These are phyloP conservation scores for Acer campestre DNA, from an alignment of 345 rosid species.

Conservation along the genomic window DNA sequence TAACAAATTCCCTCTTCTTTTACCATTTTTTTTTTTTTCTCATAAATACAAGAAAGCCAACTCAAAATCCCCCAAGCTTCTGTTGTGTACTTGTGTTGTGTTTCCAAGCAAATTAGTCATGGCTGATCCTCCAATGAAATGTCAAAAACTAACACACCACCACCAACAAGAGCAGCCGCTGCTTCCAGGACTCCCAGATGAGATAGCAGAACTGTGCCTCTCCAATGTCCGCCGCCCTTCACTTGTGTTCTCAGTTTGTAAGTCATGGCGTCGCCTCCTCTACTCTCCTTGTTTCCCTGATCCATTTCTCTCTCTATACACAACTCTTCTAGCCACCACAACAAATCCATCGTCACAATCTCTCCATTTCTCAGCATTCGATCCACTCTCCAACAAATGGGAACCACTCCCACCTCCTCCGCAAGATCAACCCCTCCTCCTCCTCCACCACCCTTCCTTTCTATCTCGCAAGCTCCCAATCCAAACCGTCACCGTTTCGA, in stretches of 20 bases:
- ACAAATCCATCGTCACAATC: slow-evolving; percentile 10
- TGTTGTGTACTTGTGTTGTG: too few species aligned
- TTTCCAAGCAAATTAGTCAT: not conserved
- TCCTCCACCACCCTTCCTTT: slow-evolving; percentile 51
- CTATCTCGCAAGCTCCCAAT: slow-evolving; percentile 46
- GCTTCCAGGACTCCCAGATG: slow-evolving; percentile 54
- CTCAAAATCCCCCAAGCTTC: too few species aligned
- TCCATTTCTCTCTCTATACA: slow-evolving; percentile 48
- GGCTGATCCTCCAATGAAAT: slow-evolving; percentile 22
- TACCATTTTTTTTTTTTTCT: too few species aligned
- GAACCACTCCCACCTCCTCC: slow-evolving; percentile 45
- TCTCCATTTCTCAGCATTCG: slow-evolving; percentile 38
- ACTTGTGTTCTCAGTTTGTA: slow-evolving; percentile 47
- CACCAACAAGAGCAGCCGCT: slow-evolving; percentile 27
- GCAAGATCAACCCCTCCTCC: slow-evolving; percentile 38
- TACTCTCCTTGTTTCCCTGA: slow-evolving; percentile 49
- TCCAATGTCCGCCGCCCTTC: slow-evolving; percentile 38
- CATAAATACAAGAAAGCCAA: too few species aligned
- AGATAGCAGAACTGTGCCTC: slow-evolving; percentile 49
- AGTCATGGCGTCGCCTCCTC: slow-evolving; percentile 56
- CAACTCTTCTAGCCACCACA: slow-evolving; percentile 39
- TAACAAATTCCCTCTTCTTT: too few species aligned
- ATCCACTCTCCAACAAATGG: slow-evolving; percentile 48
- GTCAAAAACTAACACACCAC: slow-evolving; percentile 22
- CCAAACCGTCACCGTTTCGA: slow-evolving; percentile 44